Conservation (phyloP, 768 basidiomycete genomes). For the Antrodiella citrinella region DNA sequence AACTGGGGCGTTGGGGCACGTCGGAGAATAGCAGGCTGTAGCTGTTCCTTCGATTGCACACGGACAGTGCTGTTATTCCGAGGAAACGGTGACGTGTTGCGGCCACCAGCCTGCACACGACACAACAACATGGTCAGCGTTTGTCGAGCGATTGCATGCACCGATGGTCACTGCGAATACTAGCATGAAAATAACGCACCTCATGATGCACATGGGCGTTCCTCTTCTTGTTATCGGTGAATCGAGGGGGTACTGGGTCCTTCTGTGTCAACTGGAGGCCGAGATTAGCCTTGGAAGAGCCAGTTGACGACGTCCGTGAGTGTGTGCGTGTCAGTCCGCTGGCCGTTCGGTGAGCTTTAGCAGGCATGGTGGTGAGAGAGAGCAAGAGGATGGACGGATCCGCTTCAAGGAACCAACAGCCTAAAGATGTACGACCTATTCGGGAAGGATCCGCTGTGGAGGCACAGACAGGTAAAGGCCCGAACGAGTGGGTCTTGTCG, state of each 20-base stretch:
- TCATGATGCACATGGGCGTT: slow-evolving; percentile 31
- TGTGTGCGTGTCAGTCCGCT: slow-evolving; percentile 48
- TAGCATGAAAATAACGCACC: slow-evolving; percentile 27
- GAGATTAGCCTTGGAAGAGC: slow-evolving; percentile 45
- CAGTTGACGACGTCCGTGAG: slow-evolving; percentile 51
- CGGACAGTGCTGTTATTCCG: slow-evolving; percentile 19
- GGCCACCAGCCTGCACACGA: slow-evolving; percentile 13
- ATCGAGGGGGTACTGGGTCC: slow-evolving; percentile 36
- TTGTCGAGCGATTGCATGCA: slow-evolving; percentile 2
- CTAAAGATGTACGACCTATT: neutral
- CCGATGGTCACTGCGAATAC: slow-evolving; percentile 1
- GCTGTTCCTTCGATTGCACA: slow-evolving; percentile 19
- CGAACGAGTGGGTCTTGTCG: neutral
- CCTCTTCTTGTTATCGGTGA: slow-evolving; percentile 47
- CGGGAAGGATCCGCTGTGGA: neutral
- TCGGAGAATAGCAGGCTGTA: slow-evolving; percentile 14
- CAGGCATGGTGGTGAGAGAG: slow-evolving; percentile 31
- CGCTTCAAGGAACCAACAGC: neutral
- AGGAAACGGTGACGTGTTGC: slow-evolving; percentile 15
- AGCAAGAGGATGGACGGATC: neutral
- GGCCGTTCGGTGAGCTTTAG: slow-evolving; percentile 38
- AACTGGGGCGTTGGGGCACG: slow-evolving; percentile 14
- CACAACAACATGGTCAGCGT: neutral
- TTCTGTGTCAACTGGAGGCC: slow-evolving; percentile 68
- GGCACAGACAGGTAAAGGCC: no score